Evolutionary conservation across 495 filamentous ascomycete species (phyloP), one percentile per base, ranked within the genome.

Genomic region (Penicillium lividum): DNA sequence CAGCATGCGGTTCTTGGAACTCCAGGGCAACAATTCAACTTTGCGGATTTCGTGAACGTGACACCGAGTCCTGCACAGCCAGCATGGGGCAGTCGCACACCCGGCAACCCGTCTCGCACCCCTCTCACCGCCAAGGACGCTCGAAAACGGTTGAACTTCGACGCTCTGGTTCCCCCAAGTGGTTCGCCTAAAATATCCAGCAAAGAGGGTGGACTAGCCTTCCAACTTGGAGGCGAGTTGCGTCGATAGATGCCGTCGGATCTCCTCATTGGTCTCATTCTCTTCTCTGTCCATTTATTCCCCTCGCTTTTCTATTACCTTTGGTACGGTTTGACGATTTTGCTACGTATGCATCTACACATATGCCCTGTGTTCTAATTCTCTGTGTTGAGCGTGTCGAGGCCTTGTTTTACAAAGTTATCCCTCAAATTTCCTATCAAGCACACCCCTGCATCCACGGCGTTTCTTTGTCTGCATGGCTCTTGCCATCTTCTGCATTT

Each of bases 21-120:
- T 4, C 83, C 83, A 2, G 77, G 77, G 29, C 83, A 86, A 54
- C 84, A 85, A 57, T 96, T 97, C 76, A 94, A 97, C 75, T 97
- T 97, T 75, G 86, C 92, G 7, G 95, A 98, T 69, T 99, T 96
- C 68, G 88, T 98, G 58, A 96, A 99, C 68, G 90, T 97, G 72
- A 96, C 94, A 13, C 94, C 95, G 5, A 94, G 90, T 62, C 95
- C 94, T 3, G 94, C 92, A 10, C 94, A 97, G 72, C 90, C 85
- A 56, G 80, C 86, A 5, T 97, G 86, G 80, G 87, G 86, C 51
- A 75, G 73, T 55, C 82, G 82, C n/a, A 83, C 84, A 47, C 75
- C 78, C 58, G 77, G 74, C 60, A 82, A 71, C 56, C 76, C 68
- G 59, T 63, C 69, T 78, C 88, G 82, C 77, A 84, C 94, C 55